phyloP scores from a whole-genome alignment of 768 basidiomycete genomes.

The Galerina marginata region DNA sequence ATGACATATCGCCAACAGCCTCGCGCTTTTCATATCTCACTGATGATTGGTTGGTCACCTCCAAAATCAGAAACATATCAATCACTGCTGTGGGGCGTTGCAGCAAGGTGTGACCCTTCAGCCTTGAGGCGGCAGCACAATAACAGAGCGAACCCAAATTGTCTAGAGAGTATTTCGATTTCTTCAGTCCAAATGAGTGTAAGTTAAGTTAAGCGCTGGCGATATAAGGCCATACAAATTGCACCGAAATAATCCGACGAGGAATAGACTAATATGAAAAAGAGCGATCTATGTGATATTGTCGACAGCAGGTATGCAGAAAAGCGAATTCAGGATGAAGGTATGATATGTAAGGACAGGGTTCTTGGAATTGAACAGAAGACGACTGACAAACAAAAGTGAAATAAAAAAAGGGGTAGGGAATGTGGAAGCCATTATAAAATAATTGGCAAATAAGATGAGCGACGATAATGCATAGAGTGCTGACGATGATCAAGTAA shows the following conservation, averaged over 20 bases:
- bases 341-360: slow-evolving; percentile 20
- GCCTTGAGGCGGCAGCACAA: no score
- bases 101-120: no score
- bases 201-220: slow-evolving; percentile 14
- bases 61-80: no score
- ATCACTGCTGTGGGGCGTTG: no score
- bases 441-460: slow-evolving; percentile 24
- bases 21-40: no score
- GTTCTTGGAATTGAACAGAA: slow-evolving; percentile 9
- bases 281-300: slow-evolving; percentile 19
- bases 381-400: slow-evolving; percentile 11
- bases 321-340: slow-evolving; percentile 10
- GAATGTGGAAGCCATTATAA: slow-evolving; percentile 32
- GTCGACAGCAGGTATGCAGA: slow-evolving; percentile 21
- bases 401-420: slow-evolving; percentile 20
- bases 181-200: slow-evolving; percentile 22
- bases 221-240: slow-evolving; percentile 26
- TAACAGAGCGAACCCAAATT: neutral
- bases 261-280: slow-evolving; percentile 3
- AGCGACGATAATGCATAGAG: slow-evolving; percentile 23
- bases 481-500: slow-evolving; percentile 8
- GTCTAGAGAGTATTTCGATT: neutral
- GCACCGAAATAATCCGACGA: slow-evolving; percentile 19
- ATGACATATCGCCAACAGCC: no score
- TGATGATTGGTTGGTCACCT: no score